Conservation (phyloP, 148 eudicot species). For the Oxyria digyna region DNA sequence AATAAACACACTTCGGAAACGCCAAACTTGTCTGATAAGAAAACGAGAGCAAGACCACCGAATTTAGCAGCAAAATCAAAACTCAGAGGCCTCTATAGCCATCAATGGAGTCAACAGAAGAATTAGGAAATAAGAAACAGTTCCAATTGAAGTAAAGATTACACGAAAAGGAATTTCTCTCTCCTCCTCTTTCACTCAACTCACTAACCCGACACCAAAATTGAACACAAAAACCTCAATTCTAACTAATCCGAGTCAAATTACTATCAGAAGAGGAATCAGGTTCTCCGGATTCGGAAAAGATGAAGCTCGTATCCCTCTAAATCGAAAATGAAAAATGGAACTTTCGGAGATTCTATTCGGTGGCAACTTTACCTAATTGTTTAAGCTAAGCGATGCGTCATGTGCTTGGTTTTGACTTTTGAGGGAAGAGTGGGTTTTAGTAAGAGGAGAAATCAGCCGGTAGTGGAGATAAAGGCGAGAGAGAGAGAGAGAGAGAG, state of each 20-base stretch:
- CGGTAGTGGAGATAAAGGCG: background rate
- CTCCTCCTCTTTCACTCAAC: background rate
- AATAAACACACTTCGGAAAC: background rate
- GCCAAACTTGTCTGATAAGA: background rate
- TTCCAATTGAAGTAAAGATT: background rate
- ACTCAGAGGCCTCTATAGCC: background rate
- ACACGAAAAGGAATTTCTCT: background rate
- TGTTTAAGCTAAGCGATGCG: slow-evolving; percentile 3
- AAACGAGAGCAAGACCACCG: background rate
- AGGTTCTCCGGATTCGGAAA: background rate
- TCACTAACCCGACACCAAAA: background rate
- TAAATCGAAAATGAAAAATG: background rate
- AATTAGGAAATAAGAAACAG: background rate
- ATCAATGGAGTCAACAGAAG: background rate
- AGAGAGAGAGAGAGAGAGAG: background rate
- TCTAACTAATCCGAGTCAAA: background rate
- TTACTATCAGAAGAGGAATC: background rate
- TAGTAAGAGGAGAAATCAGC: background rate
- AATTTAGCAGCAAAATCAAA: background rate
- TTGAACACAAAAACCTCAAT: background rate
- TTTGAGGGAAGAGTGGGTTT: background rate
- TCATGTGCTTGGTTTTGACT: background rate
- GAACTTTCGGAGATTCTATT: slow-evolving; percentile 6
- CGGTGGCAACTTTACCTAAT: slow-evolving; percentile 7
- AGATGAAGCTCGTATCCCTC: slow-evolving; percentile 4